Base-by-base conservation (phyloP, 176 grass and related monocot species). In the Avena eriantha region DNA sequence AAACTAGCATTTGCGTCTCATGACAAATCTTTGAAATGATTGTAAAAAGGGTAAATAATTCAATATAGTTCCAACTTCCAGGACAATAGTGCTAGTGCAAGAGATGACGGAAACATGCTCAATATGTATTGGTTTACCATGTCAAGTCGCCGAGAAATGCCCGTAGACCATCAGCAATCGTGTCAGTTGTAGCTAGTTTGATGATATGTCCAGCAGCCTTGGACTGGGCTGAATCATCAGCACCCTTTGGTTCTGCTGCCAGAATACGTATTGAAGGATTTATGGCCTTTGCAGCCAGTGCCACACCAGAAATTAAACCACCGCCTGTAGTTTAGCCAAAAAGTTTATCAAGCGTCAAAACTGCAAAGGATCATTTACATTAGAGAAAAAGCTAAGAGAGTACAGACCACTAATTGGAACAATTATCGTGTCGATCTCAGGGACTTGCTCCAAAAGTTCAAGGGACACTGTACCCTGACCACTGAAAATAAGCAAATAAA, bases 91-190 rank as follows among this genome's bases (percentile, higher is more conserved):
- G 45, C 66, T 54, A 6, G 5, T 53, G 56, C 18, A 85, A 46
- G 80, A 63, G n/a, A 60, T 73, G 36, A 29, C 45, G 9, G 1
- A 48, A 80, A 73, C 31, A 13, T 67, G 19, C 73, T 67, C 21
- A 19, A 56, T 76, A 31, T 9, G 29, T 10, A 87, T 80, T 69
- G 48, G 29, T 9, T 80, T 94, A 98, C 96, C 96, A 95, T 82
- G 96, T 98, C 39, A 92, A 83, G 63, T 98, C 96, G 49, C 96
- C 96, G 35, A 95, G 93, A 92, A 83, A 98, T 92, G 96, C 96
- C 33, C 96, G 83, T 23, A 98, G 84, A 21, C 96, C 96, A 88
- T 98, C 96, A 90, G 96, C 93, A 80, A 98, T 91, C 19, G 96
- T 98, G 33, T 89, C 84, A 33, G 93, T 92, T 21, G 92, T 85